phyloP scores from a whole-genome alignment of 2,329 filamentous ascomycete genomes.

The Fusarium sp. region DNA sequence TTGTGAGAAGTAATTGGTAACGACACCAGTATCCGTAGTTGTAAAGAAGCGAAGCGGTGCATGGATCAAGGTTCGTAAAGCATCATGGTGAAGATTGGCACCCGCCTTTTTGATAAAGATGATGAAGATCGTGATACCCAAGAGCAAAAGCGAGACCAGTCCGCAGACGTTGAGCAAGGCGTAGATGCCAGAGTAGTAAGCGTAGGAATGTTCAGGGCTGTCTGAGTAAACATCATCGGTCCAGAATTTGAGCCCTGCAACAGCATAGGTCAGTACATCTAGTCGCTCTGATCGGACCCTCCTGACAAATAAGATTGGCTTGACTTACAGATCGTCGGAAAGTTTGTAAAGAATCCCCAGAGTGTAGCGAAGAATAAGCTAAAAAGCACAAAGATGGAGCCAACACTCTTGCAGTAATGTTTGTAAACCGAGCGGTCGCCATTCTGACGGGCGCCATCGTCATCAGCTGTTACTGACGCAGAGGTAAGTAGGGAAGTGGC shows the following conservation, averaged over 20 bases:
- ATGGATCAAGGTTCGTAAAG: conserved; percentile 51
- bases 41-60: conserved; percentile 59
- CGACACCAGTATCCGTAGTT: conserved; percentile 56
- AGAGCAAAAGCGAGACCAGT: conserved; percentile 38
- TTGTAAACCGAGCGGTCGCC: conserved; percentile 53
- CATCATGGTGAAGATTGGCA: conserved; percentile 49
- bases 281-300: too few relatives aligned
- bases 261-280: neutral
- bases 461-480: conserved; percentile 4
- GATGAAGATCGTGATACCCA: conserved; percentile 35
- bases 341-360: conserved; percentile 49
- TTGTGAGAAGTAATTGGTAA: conserved; percentile 60
- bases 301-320: fast-evolving
- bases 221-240: conserved; percentile 48
- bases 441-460: conserved; percentile 45
- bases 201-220: conserved; percentile 5
- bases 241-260: conserved; percentile 57
- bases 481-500: neutral
- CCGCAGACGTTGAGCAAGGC: conserved; percentile 39
- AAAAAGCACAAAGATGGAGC: conserved; percentile 34
- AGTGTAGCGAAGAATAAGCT: conserved; percentile 49
- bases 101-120: conserved; percentile 49
- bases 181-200: conserved; percentile 52
- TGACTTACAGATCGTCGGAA: conserved; percentile 11
- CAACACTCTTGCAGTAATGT: conserved; percentile 51